phyloP scores from a whole-genome alignment of 73 alveolate genomes.

The Effrenium voratum region DNA sequence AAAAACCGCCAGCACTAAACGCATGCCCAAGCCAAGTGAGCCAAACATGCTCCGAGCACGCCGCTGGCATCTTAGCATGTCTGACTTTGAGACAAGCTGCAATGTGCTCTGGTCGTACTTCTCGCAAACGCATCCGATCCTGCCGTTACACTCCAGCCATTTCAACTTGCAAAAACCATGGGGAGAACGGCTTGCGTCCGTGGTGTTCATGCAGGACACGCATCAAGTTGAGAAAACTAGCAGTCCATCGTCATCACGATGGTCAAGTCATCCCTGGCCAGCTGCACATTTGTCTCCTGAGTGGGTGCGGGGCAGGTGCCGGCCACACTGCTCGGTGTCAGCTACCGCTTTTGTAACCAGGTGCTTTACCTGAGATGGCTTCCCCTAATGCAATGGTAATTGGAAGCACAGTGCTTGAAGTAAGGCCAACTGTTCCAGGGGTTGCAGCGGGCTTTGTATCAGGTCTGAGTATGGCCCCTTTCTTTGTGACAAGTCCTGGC shows the following conservation, averaged over 20 bases:
- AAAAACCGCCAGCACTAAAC: neutral
- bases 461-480: too few relatives aligned
- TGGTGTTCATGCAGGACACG: too few relatives aligned
- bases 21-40: neutral
- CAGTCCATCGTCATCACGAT: slow-evolving; percentile 55
- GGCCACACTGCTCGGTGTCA: too few relatives aligned
- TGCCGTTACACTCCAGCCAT: neutral
- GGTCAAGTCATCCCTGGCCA: slow-evolving; percentile 79
- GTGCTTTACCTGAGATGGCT: too few relatives aligned
- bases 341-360: too few relatives aligned
- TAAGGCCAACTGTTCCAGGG: too few relatives aligned
- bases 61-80: neutral
- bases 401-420: too few relatives aligned
- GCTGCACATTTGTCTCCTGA: slow-evolving; percentile 74
- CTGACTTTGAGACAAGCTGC: slow-evolving; percentile 25
- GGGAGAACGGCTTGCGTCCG: neutral
- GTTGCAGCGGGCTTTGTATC: too few relatives aligned
- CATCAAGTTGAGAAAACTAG: too few relatives aligned
- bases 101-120: slow-evolving; percentile 88
- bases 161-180: neutral
- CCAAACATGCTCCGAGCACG: neutral
- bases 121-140: slow-evolving; percentile 92
- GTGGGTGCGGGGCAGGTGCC: too few relatives aligned
- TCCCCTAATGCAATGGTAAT: too few relatives aligned
- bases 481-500: too few relatives aligned